Evolutionary conservation across 2,329 filamentous ascomycete species (phyloP), one percentile per base, ranked within the genome.

Genomic region (Claviceps sp.): DNA sequence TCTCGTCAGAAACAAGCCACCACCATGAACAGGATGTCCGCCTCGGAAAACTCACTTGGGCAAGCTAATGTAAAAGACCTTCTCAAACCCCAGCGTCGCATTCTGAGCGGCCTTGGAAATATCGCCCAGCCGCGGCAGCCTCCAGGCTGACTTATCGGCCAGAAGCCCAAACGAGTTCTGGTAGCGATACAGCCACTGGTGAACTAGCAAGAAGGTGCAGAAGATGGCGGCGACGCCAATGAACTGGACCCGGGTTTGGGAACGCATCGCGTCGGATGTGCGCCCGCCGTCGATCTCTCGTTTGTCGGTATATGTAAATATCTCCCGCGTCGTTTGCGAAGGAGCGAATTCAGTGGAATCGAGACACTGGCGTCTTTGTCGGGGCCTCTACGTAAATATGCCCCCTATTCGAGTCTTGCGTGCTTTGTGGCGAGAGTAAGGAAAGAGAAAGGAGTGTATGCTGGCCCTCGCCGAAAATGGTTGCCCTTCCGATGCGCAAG

Each of bases 1-100:
- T 16, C 37, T 34, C 9, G 30, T 34, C 30, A 34, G 30, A 34
- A 11, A 11, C 26, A 34, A 11, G 1, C 30, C 30, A 34, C 30
- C 30, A 34, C 30, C 9, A 34, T 34, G 30, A 11, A 34, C 3
- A 34, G 8, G 9, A 34, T 34, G 9, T 34, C 30, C 30, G 9
- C 30, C 30, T 34, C 30, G 30, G 4, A 11, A 34, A 7, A 18
- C 42, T 26, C 22, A 44, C 42, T 26, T 14, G 2, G 43, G 22
- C 50, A 51, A 37, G 37, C 44, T 51, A 4, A 51, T 51, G 7
- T 47, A 51, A 37, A 47, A 51, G 6, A 51, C n/a, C 26, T 47
- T 51, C 16, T 51, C 50, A 18, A 51, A 51, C 2, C 50, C 50
- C 20, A 51, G 37, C 16, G 50, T 51, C 20, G 37, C 9, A 16